A percentile compares a stretch with the other conserved stretches of the same genome.
Evolutionary conservation across 2,329 filamentous ascomycete genomes (phyloP).

Genomic region (Blumeria hordei): DNA sequence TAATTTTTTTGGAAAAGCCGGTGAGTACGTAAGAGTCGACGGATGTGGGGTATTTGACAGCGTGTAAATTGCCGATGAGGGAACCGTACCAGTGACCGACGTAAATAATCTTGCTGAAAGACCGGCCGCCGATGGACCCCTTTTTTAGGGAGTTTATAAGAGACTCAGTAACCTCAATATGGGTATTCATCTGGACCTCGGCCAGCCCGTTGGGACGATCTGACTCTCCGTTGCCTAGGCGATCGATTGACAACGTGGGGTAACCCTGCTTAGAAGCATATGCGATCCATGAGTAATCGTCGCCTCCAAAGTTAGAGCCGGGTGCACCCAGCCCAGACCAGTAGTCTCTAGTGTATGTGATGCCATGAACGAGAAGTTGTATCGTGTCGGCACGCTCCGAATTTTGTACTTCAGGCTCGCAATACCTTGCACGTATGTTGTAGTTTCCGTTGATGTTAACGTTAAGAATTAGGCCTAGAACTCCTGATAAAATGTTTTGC

Average conservation of each 20-base stretch:
- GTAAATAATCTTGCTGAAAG: conserved; percentile 11
- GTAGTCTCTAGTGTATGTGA: conserved; percentile 7
- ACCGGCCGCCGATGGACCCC: conserved; percentile 1
- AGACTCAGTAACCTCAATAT: conserved; percentile 10
- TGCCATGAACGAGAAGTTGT: conserved; percentile 10
- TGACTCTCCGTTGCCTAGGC: conserved; percentile 10
- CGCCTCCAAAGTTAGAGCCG: neutral
- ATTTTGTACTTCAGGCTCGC: conserved; percentile 5
- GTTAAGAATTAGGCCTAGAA: neutral
- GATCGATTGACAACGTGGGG: conserved; percentile 11
- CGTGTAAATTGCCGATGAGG: conserved; percentile 8
- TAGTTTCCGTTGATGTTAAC: conserved; percentile 3
- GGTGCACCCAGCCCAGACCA: conserved; percentile 1
- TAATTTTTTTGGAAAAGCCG: conserved; percentile 5
- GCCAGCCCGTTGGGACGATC: conserved; percentile 9
- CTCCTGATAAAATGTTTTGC: neutral
- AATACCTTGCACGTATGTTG: conserved; percentile 7
- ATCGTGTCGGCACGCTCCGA: conserved; percentile 4
- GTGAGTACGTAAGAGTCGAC: conserved; percentile 12
- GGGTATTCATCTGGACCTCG: conserved; percentile 8
- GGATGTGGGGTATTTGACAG: conserved; percentile 10
- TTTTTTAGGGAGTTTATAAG: conserved; percentile 6
- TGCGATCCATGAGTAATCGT: conserved; percentile 5
- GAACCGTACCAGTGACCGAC: conserved; percentile 13
- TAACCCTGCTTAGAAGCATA: conserved; percentile 9